Base-by-base conservation (phyloP, 129 eudicot species). In the Ambrosia artemisiifolia region DNA sequence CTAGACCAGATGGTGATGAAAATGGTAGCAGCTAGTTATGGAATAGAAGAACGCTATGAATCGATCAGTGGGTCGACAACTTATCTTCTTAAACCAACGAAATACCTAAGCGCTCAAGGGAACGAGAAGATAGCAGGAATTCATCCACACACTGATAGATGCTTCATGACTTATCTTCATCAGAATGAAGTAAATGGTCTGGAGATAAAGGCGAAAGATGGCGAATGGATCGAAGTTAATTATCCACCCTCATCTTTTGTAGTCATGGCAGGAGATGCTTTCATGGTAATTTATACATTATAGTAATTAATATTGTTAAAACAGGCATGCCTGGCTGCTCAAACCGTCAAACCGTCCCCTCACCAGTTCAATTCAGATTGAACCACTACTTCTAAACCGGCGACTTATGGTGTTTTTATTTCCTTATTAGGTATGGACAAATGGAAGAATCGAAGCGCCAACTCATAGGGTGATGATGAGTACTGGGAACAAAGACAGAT, bases 221-320 rank as follows among this genome's bases (percentile, higher is more conserved):
- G 75, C 3, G 56, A 75, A 3, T 86, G 91, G 91, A 78, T 83
- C 17, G 59, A 28, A 13, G 80, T 81, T 44, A 77, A 86, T 67
- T 85, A 79, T 60, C 72, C 77, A 17, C 88, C 88, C 12, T 80
- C 82, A 30, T 73, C 83, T 38, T 83, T 86, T 54, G 42, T 80
- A 24, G 82, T 86, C 65, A 83, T 86, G 82, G 88, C 91, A 2
- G 91, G 86, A 3, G 91, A 86, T 56, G 85, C 84, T 64, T 83
- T 82, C 75, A 78, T 42, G 83, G 91, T 86, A 63, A 16, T 28
- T 62, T 5, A 2, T 30, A 13, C 18, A 3, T 10, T 65, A 40
- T 40, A 40, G 11, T 20, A 19, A 40, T 13, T 6, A 36, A 3
- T 62, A 9, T 6, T 34, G 44, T 40, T 40, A 40, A 40, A 40